Percentiles rank a stretch among this genome's conserved stretches.
These are phyloP conservation scores for Suillus sp. DNA, from an alignment of 768 basidiomycete genomes.

Conservation along the genomic window DNA sequence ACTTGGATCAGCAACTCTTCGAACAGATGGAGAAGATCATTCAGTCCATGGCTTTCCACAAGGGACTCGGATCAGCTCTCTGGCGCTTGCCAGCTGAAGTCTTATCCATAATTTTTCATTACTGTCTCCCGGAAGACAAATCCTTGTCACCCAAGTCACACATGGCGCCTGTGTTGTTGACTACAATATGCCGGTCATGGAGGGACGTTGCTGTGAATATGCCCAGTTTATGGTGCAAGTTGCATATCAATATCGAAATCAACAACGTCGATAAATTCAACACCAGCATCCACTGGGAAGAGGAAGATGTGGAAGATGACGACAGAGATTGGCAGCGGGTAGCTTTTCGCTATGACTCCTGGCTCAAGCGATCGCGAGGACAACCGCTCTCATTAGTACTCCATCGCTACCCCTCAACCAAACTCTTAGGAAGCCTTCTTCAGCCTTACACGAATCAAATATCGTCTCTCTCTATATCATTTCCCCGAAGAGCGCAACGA, in stretches of 20 bases:
- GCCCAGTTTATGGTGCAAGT: slow-evolving; percentile 51
- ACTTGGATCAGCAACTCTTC: slow-evolving; percentile 16
- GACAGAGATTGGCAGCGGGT: neutral
- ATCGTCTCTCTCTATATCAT: neutral
- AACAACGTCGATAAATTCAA: too few species aligned
- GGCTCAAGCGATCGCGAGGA: neutral
- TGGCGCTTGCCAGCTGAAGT: slow-evolving; percentile 47
- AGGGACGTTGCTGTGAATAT: slow-evolving; percentile 39
- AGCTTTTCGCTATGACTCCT: neutral
- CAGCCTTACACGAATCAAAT: neutral
- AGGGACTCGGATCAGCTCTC: slow-evolving; percentile 33
- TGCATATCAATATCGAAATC: slow-evolving; percentile 30
- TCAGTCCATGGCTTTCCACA: slow-evolving; percentile 24
- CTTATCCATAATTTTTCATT: slow-evolving; percentile 47
- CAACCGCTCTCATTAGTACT: neutral
- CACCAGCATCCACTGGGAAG: too few species aligned
- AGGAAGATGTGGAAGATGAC: neutral
- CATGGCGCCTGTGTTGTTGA: slow-evolving; percentile 40
- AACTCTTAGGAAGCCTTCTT: neutral
- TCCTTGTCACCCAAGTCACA: slow-evolving; percentile 26
- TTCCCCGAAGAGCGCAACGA: too few species aligned
- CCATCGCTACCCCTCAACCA: neutral
- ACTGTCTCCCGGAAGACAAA: slow-evolving; percentile 33
- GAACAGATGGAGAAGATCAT: slow-evolving; percentile 18
- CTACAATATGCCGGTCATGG: slow-evolving; percentile 46